Conservation (phyloP, 257 asterid species). For the Ballota nigra region DNA sequence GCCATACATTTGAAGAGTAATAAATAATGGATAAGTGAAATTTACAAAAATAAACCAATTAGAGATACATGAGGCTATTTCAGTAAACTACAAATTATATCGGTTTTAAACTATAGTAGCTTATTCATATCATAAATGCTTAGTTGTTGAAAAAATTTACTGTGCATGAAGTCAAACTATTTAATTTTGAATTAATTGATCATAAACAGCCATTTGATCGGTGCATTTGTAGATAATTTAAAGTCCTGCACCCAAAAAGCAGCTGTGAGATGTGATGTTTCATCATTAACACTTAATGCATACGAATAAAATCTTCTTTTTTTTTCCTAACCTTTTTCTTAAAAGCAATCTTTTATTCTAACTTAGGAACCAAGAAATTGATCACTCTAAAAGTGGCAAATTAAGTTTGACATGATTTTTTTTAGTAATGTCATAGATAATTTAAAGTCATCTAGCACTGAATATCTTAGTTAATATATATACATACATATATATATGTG, state of each 20-base stretch:
- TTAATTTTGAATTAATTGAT: constrained; percentile 1
- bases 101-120: not conserved
- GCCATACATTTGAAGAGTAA: not conserved
- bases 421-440: no score
- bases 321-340: no score
- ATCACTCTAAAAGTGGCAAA: not conserved
- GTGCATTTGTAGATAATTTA: not conserved
- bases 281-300: not conserved
- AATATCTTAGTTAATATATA: no score
- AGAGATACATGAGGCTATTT: not conserved
- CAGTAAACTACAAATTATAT: not conserved
- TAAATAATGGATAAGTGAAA: not conserved
- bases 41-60: not conserved
- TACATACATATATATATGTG: no score
- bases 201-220: not conserved
- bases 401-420: not conserved
- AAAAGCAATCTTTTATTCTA: no score
- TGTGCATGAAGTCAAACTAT: not conserved
- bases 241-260: not conserved
- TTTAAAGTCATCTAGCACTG: no score
- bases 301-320: not conserved
- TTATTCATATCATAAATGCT: not conserved
- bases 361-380: not conserved
- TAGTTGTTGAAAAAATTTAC: not conserved
- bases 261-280: not conserved